Base-by-base conservation (phyloP, 345 rosid species). In the Lepidium aucheri region DNA sequence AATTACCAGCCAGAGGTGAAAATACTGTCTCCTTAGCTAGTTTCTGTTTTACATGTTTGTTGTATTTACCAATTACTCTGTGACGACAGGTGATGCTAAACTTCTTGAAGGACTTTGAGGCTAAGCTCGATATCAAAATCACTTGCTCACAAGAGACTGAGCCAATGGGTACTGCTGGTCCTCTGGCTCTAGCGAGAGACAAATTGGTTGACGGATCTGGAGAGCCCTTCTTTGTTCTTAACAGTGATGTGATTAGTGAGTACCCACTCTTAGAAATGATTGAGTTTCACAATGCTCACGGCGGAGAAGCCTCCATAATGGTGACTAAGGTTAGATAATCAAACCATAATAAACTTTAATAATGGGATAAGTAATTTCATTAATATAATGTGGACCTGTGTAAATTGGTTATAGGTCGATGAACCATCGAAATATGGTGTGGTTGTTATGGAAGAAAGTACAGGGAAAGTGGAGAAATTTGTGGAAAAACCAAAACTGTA, bases 241-340 rank as follows among this genome's bases (percentile, higher is more conserved):
- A 94, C 83, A 94, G 99, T 46, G 99, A 94, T 75, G 99, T 94
- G n/a, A 94, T 94, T 53, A 94, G 96, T 40, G 99, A 94, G 77
- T 94, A 94, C 61, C 96, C 97, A 3, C 81, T 94, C 62, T 72
- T 76, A 64, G 89, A 86, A 67, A 88, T 94, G 88, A 75, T 94
- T 32, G 91, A 75, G 56, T 94, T 94, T 75, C 99, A 94, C 70
- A 86, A 86, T 70, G 51, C 80, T 75, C 99, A 94, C 46, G 96
- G 97, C 40, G 97, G 97, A 43, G 99, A 94, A 76, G 99, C 99
- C 39, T 94, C 99, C 74, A 94, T 94, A 12, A 90, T 94, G 99
- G 99, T 94, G 32, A 94, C 99, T 53, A 90, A 94, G 97, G 99
- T 90, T 80, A 77, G 34, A 18, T 0, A 12, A 3, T 54, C 24